Evolutionary conservation across 805 yeast species (phyloP).

Genomic region (Zygosaccharomyces lentus): DNA sequence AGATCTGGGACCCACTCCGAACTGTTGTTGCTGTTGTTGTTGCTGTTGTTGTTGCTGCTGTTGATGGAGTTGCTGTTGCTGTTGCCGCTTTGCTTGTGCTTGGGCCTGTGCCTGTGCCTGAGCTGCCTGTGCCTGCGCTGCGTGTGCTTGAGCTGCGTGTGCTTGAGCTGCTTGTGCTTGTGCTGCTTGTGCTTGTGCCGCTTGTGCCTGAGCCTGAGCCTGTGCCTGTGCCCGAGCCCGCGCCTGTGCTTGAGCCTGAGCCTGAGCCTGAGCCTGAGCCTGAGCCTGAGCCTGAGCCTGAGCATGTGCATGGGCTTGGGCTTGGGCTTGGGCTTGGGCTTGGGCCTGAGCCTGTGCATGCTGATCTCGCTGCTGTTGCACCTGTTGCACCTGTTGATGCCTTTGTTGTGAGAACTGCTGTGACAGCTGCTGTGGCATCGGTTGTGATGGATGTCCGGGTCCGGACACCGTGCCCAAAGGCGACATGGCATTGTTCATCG

Average conservation of each 20-base stretch:
- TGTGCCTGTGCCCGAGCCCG: constrained; percentile 2
- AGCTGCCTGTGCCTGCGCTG: constrained; percentile 4
- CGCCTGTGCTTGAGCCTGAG: constrained; percentile 7
- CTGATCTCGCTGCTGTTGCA: constrained; percentile 8
- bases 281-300: constrained; percentile 4
- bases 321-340: constrained; percentile 9
- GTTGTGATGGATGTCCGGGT: constrained; percentile 2
- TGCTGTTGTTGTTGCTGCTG: constrained; percentile 7
- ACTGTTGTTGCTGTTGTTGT: constrained; percentile 12
- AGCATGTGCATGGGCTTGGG: constrained; percentile 2
- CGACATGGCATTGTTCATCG: constrained; percentile 22
- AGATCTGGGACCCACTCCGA: constrained; percentile 1
- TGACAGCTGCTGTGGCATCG: constrained; percentile 7
- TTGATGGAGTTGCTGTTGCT: constrained; percentile 8
- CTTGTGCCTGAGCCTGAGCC: constrained; percentile 5
- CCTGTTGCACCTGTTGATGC: constrained; percentile 6
- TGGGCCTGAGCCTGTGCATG: constrained; percentile 6
- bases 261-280: constrained; percentile 5
- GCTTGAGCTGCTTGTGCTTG: constrained; percentile 6
- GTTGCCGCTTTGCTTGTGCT: constrained; percentile 6
- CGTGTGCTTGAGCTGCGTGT: constrained; percentile 4
- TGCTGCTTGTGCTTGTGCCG: no score
- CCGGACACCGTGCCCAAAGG: constrained; percentile 14
- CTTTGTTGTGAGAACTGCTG: constrained; percentile 5
- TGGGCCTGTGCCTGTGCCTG: no score